phyloP scores from a whole-genome alignment of 2,329 filamentous ascomycete genomes.

The Venturiaceae sp. region DNA sequence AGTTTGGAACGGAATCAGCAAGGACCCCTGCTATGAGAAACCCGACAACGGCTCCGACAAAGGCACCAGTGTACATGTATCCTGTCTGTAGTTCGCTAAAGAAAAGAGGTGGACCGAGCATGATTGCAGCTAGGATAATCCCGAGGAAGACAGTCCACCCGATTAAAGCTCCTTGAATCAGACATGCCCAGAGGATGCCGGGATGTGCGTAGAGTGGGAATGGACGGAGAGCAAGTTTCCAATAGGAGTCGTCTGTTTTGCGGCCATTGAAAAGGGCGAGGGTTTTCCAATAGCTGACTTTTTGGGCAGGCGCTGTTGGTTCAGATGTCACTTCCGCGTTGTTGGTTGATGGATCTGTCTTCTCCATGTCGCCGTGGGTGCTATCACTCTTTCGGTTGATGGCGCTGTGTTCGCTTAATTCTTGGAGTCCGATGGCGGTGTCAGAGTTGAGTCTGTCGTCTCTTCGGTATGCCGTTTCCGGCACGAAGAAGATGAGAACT shows the following conservation, averaged over 20 bases:
- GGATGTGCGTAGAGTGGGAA: conserved; percentile 79
- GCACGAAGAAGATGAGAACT: conserved; percentile 66
- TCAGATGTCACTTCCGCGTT: background rate
- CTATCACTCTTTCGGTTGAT: background rate
- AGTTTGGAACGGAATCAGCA: conserved; percentile 61
- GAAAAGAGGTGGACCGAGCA: conserved; percentile 66
- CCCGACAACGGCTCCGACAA: conserved; percentile 71
- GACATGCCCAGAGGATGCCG: conserved; percentile 68
- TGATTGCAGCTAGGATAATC: conserved; percentile 69
- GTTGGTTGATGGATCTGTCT: background rate
- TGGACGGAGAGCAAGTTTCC: conserved; percentile 56
- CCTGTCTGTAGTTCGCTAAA: conserved; percentile 72
- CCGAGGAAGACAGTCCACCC: conserved; percentile 95
- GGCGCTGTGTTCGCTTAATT: too few relatives aligned
- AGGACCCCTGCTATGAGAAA: conserved; percentile 66
- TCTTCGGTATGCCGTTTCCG: conserved; percentile 72
- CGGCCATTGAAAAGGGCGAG: conserved; percentile 69
- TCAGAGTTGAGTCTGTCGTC: conserved; percentile 62
- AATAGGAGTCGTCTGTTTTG: conserved; percentile 68
- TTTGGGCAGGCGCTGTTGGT: conserved; percentile 23
- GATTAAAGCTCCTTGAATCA: conserved; percentile 84
- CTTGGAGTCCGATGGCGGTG: conserved; percentile 15
- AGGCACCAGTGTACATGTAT: conserved; percentile 78
- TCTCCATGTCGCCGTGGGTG: conserved; percentile 5
- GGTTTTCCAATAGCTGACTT: conserved; percentile 47